Evolutionary conservation across 768 basidiomycete genomes (phyloP).

Genomic region (Boletus insuetus): DNA sequence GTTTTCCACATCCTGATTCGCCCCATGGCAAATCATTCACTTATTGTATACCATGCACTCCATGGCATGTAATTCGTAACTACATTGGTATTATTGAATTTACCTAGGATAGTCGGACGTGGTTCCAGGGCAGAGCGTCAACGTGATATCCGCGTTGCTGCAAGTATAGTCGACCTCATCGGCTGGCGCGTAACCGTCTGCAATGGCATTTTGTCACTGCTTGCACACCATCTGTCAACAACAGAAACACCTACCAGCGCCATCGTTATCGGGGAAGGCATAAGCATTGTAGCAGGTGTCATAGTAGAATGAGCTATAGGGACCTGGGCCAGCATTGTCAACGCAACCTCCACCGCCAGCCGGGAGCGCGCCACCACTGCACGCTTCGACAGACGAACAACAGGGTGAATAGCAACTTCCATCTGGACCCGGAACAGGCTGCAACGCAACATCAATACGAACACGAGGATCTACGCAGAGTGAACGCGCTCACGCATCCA

Average conservation of each 20-base stretch:
- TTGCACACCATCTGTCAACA: neutral
- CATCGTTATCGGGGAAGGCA: constrained; percentile 34
- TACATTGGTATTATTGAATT: neutral
- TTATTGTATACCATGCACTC: neutral
- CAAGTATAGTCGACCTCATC: constrained; percentile 28
- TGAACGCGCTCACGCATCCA: constrained; percentile 25
- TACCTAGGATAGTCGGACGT: constrained; percentile 7
- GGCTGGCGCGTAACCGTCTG: constrained; percentile 28
- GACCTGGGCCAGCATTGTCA: constrained; percentile 29
- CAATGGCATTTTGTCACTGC: neutral
- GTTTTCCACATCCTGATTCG: neutral
- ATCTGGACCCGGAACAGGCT: constrained; percentile 31
- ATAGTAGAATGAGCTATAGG: constrained; percentile 30
- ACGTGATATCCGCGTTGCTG: constrained; percentile 15
- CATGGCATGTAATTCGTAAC: neutral
- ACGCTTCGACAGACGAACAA: constrained; percentile 29
- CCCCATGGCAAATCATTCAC: neutral
- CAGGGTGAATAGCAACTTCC: constrained; percentile 29
- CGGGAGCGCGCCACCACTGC: constrained; percentile 28
- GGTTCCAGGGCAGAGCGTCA: constrained; percentile 21
- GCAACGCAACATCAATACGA: neutral
- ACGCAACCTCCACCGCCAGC: constrained; percentile 26
- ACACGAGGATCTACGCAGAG: neutral
- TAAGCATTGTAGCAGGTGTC: constrained; percentile 27
- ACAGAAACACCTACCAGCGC: constrained; percentile 18